phyloP scores from a whole-genome alignment of 352 stramenopile species.

The Pythium phragmiticola region DNA sequence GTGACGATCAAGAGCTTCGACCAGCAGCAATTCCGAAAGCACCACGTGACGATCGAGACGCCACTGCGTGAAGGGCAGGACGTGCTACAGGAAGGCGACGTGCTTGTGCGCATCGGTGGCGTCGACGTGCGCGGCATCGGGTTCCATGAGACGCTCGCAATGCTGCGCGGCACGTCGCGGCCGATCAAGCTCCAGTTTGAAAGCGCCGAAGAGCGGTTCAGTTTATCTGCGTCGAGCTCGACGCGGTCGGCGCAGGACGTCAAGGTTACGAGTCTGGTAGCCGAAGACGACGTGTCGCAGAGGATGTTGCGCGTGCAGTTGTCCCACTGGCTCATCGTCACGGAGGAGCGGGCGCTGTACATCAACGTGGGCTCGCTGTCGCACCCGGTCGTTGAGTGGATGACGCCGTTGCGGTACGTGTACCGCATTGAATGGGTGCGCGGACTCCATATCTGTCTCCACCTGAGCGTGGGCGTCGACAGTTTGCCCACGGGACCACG shows the following conservation, averaged over 20 bases:
- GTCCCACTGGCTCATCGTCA: conserved; percentile 87
- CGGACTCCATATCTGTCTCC: conserved; percentile 58
- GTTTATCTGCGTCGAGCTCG: conserved; percentile 19
- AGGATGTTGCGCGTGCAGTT: conserved; percentile 66
- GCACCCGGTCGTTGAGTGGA: conserved; percentile 85
- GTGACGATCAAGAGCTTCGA: conserved; percentile 84
- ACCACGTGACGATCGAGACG: conserved; percentile 62
- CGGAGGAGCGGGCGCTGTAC: conserved; percentile 81
- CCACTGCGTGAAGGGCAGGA: conserved; percentile 49
- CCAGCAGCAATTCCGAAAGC: conserved; percentile 30
- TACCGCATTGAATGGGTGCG: conserved; percentile 80
- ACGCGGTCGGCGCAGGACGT: conserved; percentile 26
- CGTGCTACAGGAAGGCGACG: conserved; percentile 79
- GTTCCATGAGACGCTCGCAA: conserved; percentile 80
- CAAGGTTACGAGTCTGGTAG: not conserved
- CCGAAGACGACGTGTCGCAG: conserved; percentile 29
- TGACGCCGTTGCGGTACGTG: conserved; percentile 86
- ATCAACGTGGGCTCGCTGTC: conserved; percentile 80
- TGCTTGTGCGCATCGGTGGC: conserved; percentile 65
- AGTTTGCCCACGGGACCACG: conserved; percentile 80
- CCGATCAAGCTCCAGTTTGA: conserved; percentile 82
- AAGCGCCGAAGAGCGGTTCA: conserved; percentile 67
- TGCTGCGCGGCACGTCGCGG: conserved; percentile 70
- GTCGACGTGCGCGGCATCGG: conserved; percentile 83
- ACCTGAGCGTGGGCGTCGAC: conserved; percentile 84